Percentiles rank a stretch among this genome's conserved stretches.
phyloP scores from a whole-genome alignment of 371 early-diverging fungal species.

The Mucor indicus region DNA sequence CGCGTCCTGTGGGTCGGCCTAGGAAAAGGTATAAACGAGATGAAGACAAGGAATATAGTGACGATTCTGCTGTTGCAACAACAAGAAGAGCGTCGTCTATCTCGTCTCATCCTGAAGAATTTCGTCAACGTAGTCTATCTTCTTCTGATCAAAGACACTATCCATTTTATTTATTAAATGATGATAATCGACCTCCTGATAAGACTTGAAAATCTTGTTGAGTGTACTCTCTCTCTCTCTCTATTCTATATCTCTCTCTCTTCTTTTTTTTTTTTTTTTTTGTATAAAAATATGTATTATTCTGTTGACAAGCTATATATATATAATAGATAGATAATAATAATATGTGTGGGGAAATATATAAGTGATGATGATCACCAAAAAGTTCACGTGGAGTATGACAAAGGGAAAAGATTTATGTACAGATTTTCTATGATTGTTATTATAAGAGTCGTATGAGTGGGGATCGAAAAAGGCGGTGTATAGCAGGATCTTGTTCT shows the following conservation, averaged over 20 bases:
- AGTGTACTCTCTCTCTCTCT: too few relatives aligned
- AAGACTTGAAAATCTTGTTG: too few relatives aligned
- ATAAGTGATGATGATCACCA: conserved; percentile 6
- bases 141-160: conserved; percentile 7
- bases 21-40: conserved; percentile 14
- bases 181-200: too few relatives aligned
- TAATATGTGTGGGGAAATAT: too few relatives aligned
- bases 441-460: conserved; percentile 4
- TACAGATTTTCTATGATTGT: too few relatives aligned
- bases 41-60: background rate
- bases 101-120: background rate
- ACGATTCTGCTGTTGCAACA: background rate
- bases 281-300: too few relatives aligned
- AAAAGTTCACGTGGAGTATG: conserved; percentile 6
- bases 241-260: too few relatives aligned
- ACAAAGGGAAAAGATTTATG: background rate
- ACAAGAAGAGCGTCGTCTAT: background rate
- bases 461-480: conserved; percentile 5
- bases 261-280: too few relatives aligned
- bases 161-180: conserved; percentile 17
- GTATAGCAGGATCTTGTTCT: conserved; percentile 13
- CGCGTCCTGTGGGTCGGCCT: conserved; percentile 27
- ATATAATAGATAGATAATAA: too few relatives aligned
- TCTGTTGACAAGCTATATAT: too few relatives aligned
- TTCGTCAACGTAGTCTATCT: background rate